Evolutionary conservation across 768 basidiomycete genomes (phyloP).

Genomic region (Candolleomyces aberdarensis): DNA sequence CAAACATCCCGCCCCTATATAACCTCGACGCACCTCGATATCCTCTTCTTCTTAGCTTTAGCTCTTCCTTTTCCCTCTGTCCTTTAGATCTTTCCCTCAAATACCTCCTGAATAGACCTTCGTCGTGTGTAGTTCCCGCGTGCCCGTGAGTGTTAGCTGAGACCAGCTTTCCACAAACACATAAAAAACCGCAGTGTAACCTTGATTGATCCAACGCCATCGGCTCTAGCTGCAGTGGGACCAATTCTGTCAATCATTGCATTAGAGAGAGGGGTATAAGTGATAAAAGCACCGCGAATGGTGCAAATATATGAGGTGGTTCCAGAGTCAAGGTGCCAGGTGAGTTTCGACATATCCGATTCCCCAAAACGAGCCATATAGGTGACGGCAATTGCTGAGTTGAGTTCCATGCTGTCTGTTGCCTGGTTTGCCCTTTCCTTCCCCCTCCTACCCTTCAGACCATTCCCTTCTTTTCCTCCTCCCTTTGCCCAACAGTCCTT

Average conservation of each 20-base stretch:
- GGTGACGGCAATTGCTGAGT: slow-evolving; percentile 9
- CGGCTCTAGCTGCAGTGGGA: background rate
- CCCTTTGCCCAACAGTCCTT: slow-evolving; percentile 35
- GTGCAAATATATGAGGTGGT: slow-evolving; percentile 25
- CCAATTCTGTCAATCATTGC: slow-evolving; percentile 16
- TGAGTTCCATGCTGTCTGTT: background rate
- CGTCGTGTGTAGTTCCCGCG: no score
- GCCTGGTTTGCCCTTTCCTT: slow-evolving; percentile 12
- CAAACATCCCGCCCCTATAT: no score
- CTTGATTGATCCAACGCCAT: slow-evolving; percentile 16
- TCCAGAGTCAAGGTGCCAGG: slow-evolving; percentile 23
- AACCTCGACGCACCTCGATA: no score
- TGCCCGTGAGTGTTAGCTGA: no score
- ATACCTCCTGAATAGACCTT: no score
- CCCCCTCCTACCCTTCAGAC: slow-evolving; percentile 24
- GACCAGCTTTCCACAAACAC: no score
- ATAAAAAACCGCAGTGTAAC: no score
- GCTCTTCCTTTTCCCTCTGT: no score
- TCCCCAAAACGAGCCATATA: slow-evolving; percentile 9
- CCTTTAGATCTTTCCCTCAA: no score
- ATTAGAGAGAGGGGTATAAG: slow-evolving; percentile 14
- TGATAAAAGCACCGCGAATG: slow-evolving; percentile 14
- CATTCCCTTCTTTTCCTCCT: slow-evolving; percentile 35
- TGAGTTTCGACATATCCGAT: slow-evolving; percentile 11
- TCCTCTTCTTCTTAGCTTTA: no score